phyloP scores from a whole-genome alignment of 164 flowering plant species.

The Macadamia integrifolia region DNA sequence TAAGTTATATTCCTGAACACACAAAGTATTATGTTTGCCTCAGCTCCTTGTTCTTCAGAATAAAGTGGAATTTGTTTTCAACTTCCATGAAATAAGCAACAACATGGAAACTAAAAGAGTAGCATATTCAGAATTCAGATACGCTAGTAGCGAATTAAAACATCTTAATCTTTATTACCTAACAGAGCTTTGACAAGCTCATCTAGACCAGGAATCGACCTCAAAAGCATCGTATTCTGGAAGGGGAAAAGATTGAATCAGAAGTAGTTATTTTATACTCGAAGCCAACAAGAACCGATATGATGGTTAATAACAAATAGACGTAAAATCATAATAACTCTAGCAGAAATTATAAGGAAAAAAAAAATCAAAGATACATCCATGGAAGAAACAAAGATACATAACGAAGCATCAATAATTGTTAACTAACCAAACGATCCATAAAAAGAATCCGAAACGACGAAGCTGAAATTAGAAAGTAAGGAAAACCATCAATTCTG shows the following conservation, averaged over 20 bases:
- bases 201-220: constrained; percentile 31
- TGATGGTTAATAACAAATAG: not conserved
- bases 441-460: not conserved
- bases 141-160: not conserved
- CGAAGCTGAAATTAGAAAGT: not conserved
- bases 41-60: too few relatives aligned
- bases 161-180: constrained; percentile 15
- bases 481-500: not conserved
- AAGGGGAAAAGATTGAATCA: not conserved
- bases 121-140: not conserved
- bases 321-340: too few relatives aligned
- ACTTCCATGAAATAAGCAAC: not conserved
- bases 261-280: not conserved
- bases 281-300: not conserved
- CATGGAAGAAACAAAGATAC: not conserved
- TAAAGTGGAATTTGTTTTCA: too few relatives aligned
- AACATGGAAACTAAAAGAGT: not conserved
- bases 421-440: too few relatives aligned
- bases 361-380: not conserved
- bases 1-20: not conserved
- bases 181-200: constrained; percentile 28
- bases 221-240: constrained; percentile 32
- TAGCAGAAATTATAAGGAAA: too few relatives aligned
- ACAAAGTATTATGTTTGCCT: too few relatives aligned
- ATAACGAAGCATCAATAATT: too few relatives aligned